Percentiles rank a stretch among this genome's conserved stretches.
These are phyloP conservation scores for Monilinia fructigena DNA, from an alignment of 2,329 filamentous ascomycete genomes.

Conservation along the genomic window DNA sequence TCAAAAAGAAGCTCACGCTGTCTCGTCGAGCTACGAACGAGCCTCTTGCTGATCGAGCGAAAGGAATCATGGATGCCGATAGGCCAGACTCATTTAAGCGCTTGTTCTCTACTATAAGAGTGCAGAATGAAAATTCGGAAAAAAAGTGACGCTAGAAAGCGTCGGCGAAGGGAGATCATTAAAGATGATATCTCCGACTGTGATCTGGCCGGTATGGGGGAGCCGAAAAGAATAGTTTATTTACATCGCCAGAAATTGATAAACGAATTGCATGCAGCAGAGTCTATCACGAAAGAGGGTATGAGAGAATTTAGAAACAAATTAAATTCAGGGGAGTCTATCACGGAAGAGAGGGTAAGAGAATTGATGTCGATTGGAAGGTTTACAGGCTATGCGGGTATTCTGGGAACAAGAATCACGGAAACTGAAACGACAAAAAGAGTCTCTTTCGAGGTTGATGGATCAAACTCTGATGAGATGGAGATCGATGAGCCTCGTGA, in stretches of 20 bases:
- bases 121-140: background rate
- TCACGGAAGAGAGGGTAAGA: background rate
- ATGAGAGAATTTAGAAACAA: background rate
- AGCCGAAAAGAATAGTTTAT: background rate
- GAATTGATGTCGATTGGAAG: constrained; percentile 5
- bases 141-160: background rate
- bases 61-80: background rate
- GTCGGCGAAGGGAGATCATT: constrained; percentile 3
- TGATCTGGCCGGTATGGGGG: background rate
- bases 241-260: background rate
- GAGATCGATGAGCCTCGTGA: background rate
- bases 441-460: background rate
- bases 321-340: background rate
- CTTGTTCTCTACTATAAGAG: background rate
- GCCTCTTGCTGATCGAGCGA: background rate
- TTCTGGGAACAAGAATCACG: background rate
- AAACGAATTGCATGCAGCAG: background rate
- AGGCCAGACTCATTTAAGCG: background rate
- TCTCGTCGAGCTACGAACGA: background rate
- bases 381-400: background rate
- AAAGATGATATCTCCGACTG: background rate
- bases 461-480: background rate
- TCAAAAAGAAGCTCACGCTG: background rate
- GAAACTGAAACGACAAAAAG: background rate
- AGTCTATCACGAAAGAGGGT: background rate